These are phyloP conservation scores for Globisporangium cederbergense DNA, from an alignment of 352 stramenopile species.

Conservation along the genomic window DNA sequence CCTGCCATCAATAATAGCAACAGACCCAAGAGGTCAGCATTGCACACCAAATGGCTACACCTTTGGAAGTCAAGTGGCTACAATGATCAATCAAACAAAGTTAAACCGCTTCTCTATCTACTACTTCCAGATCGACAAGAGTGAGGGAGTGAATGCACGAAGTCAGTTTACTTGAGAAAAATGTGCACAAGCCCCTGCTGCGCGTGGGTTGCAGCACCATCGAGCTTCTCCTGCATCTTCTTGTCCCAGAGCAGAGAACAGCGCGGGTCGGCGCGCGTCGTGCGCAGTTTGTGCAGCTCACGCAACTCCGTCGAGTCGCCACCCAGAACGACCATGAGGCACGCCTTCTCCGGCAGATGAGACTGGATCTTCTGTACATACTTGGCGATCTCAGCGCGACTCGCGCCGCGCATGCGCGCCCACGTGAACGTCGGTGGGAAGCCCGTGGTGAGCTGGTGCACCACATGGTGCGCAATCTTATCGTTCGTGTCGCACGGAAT, in stretches of 20 bases:
- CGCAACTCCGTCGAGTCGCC: constrained; percentile 55
- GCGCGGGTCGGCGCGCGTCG: constrained; percentile 65
- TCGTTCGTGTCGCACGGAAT: constrained; percentile 49
- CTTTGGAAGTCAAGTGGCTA: background rate
- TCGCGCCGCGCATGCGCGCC: constrained; percentile 47
- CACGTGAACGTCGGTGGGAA: constrained; percentile 81
- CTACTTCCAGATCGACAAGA: background rate
- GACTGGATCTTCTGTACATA: constrained; percentile 34
- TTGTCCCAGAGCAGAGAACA: constrained; percentile 81
- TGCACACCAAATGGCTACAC: too few relatives aligned
- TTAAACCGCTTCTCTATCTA: too few relatives aligned
- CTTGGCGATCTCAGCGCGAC: constrained; percentile 37
- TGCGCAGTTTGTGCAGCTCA: constrained; percentile 74
- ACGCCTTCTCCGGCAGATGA: constrained; percentile 49
- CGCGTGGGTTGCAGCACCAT: constrained; percentile 36
- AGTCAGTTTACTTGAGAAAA: constrained; percentile 33
- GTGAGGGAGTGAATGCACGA: background rate
- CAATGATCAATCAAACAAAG: background rate
- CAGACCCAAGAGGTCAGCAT: too few relatives aligned
- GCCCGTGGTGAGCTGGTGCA: constrained; percentile 80
- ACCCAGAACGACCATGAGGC: constrained; percentile 53
- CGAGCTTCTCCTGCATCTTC: constrained; percentile 53
- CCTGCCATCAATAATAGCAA: background rate
- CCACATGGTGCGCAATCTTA: constrained; percentile 47
- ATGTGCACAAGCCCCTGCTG: constrained; percentile 70